These are phyloP conservation scores for Leptodermis oblonga DNA, from an alignment of 257 asterid genomes.

Conservation along the genomic window DNA sequence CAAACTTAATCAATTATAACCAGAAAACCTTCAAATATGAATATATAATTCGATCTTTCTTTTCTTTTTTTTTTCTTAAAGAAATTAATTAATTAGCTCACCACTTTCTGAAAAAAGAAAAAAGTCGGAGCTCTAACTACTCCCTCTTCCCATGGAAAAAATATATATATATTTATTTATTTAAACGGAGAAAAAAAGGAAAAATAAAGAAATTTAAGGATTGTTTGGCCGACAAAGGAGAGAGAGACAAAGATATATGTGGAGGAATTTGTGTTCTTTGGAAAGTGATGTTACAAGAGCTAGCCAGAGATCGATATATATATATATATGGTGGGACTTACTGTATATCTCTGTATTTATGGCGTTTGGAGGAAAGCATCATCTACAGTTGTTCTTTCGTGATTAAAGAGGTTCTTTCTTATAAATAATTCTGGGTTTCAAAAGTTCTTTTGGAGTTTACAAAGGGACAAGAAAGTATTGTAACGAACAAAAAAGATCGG, in stretches of 20 bases:
- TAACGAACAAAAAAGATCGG: constrained; percentile 34
- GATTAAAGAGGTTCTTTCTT: background rate
- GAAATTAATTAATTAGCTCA: background rate
- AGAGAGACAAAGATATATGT: background rate
- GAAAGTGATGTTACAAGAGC: constrained; percentile 9
- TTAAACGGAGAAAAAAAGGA: too few relatives aligned
- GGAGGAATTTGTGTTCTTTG: constrained; percentile 11
- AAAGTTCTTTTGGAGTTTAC: constrained; percentile 3
- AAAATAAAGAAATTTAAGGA: background rate
- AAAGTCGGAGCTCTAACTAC: background rate
- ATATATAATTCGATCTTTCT: too few relatives aligned
- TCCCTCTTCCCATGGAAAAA: background rate
- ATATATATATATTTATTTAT: background rate
- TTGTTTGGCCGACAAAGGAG: constrained; percentile 10
- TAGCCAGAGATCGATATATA: too few relatives aligned
- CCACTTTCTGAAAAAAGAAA: background rate
- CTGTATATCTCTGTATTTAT: background rate
- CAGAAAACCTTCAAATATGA: too few relatives aligned
- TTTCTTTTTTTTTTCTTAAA: too few relatives aligned
- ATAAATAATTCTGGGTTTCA: background rate
- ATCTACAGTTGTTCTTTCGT: background rate
- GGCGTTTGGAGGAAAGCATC: background rate
- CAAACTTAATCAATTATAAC: too few relatives aligned
- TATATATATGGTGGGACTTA: constrained; percentile 12
- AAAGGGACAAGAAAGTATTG: constrained; percentile 30